Evolutionary conservation across 495 filamentous ascomycete species (phyloP).

Genomic region (Talaromyces nanjingensis): DNA sequence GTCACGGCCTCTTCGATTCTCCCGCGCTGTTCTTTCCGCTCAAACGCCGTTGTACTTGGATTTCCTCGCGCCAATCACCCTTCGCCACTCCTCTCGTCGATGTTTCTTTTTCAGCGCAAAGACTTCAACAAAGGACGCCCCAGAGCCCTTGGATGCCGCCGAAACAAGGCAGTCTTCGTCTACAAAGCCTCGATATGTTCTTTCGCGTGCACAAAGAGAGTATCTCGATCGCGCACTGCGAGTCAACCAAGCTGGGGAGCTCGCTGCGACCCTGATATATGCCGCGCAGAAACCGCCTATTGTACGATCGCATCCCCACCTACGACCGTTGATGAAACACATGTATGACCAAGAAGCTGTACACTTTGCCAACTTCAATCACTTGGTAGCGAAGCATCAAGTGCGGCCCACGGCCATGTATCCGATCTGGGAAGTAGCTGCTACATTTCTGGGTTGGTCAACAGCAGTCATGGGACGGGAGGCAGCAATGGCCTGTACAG

Average conservation of each 20-base stretch:
- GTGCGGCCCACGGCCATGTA: conserved; percentile 92
- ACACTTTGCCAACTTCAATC: conserved; percentile 81
- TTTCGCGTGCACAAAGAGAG: conserved; percentile 61
- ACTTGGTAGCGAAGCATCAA: conserved; percentile 75
- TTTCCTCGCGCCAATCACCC: conserved; percentile 34
- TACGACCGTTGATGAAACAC: conserved; percentile 85
- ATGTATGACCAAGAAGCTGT: conserved; percentile 96
- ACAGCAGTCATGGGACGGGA: conserved; percentile 88
- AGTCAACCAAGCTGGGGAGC: conserved; percentile 86
- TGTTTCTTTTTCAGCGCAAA: conserved; percentile 12
- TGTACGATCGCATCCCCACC: conserved; percentile 69
- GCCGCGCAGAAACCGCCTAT: conserved; percentile 71
- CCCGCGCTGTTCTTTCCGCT: neutral
- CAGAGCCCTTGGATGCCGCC: neutral
- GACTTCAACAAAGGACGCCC: neutral
- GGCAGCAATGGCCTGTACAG: conserved; percentile 97
- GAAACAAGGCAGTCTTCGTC: neutral
- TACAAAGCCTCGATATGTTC: conserved; percentile 49
- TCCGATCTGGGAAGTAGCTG: conserved; percentile 79
- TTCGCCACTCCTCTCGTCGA: conserved; percentile 15
- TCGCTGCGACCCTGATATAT: conserved; percentile 84
- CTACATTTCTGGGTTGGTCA: conserved; percentile 79
- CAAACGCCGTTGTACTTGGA: conserved; percentile 28
- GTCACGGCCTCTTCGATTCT: neutral
- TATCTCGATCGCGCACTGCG: conserved; percentile 79